phyloP scores from a whole-genome alignment of 768 basidiomycete species.

The Dioszegia crocea region DNA sequence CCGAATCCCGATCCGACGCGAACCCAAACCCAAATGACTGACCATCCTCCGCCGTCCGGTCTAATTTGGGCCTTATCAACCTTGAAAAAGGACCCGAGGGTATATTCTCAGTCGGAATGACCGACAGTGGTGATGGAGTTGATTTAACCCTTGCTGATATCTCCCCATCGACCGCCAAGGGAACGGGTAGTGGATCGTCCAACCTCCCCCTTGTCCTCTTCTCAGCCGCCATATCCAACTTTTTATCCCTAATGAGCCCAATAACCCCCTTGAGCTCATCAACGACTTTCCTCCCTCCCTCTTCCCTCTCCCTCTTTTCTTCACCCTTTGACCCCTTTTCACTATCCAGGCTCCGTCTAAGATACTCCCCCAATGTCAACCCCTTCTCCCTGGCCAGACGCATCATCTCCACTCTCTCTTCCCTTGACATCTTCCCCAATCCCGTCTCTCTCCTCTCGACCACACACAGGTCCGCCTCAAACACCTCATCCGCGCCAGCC shows the following conservation, averaged over 20 bases:
- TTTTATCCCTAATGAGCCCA: conserved; percentile 25
- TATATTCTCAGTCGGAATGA: too few species aligned
- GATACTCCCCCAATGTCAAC: conserved; percentile 15
- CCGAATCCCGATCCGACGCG: too few species aligned
- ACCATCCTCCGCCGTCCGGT: too few species aligned
- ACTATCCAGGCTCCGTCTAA: background rate
- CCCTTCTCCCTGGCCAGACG: conserved; percentile 29
- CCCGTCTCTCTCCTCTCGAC: background rate
- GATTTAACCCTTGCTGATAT: too few species aligned
- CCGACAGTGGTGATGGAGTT: too few species aligned
- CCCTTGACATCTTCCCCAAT: conserved; percentile 22
- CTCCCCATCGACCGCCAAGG: too few species aligned
- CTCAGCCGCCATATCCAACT: conserved; percentile 10
- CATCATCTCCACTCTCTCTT: conserved; percentile 32
- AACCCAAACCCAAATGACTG: too few species aligned
- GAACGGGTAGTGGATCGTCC: too few species aligned
- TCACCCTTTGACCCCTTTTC: background rate
- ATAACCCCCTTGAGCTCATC: conserved; percentile 38
- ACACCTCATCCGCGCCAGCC: conserved; percentile 38
- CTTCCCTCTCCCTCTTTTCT: background rate
- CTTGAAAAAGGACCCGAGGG: too few species aligned
- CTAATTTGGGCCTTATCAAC: too few species aligned
- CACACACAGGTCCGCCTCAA: conserved; percentile 17
- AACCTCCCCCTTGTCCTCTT: background rate
- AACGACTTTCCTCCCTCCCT: conserved; percentile 17